Conservation (phyloP, 1,284 basidiomycete genomes). For the Pseudozyma sp. region DNA sequence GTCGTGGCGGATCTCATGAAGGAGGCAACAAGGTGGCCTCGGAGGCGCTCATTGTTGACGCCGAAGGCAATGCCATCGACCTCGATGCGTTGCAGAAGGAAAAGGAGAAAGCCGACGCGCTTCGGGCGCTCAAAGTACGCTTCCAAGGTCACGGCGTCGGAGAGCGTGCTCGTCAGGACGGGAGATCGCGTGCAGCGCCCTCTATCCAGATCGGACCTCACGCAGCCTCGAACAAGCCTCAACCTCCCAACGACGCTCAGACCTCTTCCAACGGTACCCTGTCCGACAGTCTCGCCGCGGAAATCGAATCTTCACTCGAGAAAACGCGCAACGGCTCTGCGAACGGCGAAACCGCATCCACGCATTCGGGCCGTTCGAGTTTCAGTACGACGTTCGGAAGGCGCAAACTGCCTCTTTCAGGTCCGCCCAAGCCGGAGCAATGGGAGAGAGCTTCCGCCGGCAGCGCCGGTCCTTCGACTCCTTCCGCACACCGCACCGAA, state of each 20-base stretch:
- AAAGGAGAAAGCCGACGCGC: slow-evolving; percentile 60
- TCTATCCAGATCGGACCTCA: slow-evolving; percentile 40
- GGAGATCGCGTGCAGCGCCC: slow-evolving; percentile 14
- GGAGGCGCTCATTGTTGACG: slow-evolving; percentile 25
- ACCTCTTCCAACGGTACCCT: slow-evolving; percentile 1
- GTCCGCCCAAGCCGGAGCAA: neutral
- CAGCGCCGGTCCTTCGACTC: neutral
- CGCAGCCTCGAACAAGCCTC: neutral
- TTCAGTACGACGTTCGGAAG: slow-evolving; percentile 52
- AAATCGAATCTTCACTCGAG: slow-evolving; percentile 38
- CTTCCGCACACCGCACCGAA: slow-evolving; percentile 10
- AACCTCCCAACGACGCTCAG: neutral
- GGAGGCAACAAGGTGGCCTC: slow-evolving; percentile 1
- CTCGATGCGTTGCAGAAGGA: slow-evolving; percentile 46
- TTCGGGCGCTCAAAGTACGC: slow-evolving; percentile 50
- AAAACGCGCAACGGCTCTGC: slow-evolving; percentile 9
- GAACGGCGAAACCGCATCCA: slow-evolving; percentile 21
- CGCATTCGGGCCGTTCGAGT: slow-evolving; percentile 20
- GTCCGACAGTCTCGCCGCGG: slow-evolving; percentile 26
- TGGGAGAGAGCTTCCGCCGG: neutral
- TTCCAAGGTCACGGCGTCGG: slow-evolving; percentile 51
- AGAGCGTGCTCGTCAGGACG: slow-evolving; percentile 24
- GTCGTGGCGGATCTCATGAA: slow-evolving; percentile 12
- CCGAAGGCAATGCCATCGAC: slow-evolving; percentile 42
- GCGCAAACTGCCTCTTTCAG: slow-evolving; percentile 22